Conservation (phyloP, 2,329 filamentous ascomycete genomes). For the Arthrobotrys sphaeroides region DNA sequence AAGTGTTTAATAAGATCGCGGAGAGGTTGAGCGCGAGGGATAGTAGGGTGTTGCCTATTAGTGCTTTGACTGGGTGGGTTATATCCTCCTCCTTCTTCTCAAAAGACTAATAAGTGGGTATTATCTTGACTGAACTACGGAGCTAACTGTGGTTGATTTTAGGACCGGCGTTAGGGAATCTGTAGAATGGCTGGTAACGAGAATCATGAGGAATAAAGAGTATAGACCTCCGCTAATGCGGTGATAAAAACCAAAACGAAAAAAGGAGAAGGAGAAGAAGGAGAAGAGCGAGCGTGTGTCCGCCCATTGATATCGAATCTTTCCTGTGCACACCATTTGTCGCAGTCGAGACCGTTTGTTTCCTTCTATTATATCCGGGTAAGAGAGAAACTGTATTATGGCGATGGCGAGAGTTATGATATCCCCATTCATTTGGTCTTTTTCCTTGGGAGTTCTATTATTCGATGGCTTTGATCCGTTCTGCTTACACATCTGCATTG, state of each 20-base stretch:
- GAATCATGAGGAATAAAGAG: conserved; percentile 97
- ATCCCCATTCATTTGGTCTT: not conserved
- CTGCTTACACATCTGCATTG: too few species aligned
- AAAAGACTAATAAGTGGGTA: not conserved
- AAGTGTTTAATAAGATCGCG: conserved; percentile 88
- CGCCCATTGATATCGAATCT: not conserved
- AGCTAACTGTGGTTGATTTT: conserved; percentile 27
- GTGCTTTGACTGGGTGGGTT: conserved; percentile 76
- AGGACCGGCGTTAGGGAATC: conserved; percentile 86
- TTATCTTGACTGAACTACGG: not conserved
- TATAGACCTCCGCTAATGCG: conserved; percentile 90
- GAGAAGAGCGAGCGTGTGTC: not conserved
- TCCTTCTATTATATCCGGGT: not conserved
- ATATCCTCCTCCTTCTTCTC: not conserved
- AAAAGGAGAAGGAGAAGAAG: not conserved
- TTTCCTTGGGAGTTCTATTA: too few species aligned
- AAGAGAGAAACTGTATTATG: too few species aligned
- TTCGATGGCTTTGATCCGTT: too few species aligned
- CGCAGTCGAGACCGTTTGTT: too few species aligned
- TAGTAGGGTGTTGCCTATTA: conserved; percentile 88
- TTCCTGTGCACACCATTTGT: too few species aligned
- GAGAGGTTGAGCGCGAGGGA: conserved; percentile 85
- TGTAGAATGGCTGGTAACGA: conserved; percentile 92
- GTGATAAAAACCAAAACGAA: conserved; percentile 62
- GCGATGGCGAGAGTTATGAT: not conserved